Base-by-base conservation (phyloP, 2,329 filamentous ascomycete species). In the Fusarium bactridioides region DNA sequence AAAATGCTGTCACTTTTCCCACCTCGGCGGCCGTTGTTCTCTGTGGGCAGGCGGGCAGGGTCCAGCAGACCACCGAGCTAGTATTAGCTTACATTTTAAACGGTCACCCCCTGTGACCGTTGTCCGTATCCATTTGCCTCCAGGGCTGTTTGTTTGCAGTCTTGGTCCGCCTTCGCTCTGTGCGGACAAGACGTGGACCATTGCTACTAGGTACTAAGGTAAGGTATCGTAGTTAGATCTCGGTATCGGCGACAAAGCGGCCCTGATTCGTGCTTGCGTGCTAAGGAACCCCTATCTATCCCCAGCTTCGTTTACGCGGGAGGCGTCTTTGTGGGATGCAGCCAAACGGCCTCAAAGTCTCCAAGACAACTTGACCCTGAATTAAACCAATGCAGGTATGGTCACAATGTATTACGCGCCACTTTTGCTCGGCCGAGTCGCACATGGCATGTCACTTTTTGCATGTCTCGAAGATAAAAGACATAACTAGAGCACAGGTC, bases 1-100 rank as follows among this genome's bases (percentile, higher is more conserved):
- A 69, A 69, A 69, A 70, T 70, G 67, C 62, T 70, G 67, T 73
- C 70, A 73, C 60, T 45, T 40, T 57, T 53, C 53, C 33, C 64
- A 47, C 48, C 56, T 56, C 55, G 33, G 43, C 56, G 58, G 57
- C 66, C 55, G 57, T 59, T 44, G 56, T 61, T 67, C 56, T 65
- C 50, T 11, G 41, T 21, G 18, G 51, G 59, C 40, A 62, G 47
- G 61, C 13, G 10, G 58, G 62, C 50, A 65, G 61, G 63, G 53
- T 62, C 53, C 25, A 67, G 47, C 31, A 25, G 44, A 53, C 37
- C 35, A 56, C 44, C 25, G 29, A 41, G 40, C 40, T 44, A 56
- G 40, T 40, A 27, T 48, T 68, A 67, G 65, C 59, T 69, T n/a
- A 41, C 51, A 48, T 59, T 60, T 58, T 55, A 45, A 62, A 70